Percentiles rank a stretch among this genome's conserved stretches.
Conservation (phyloP, 2,329 filamentous ascomycete species). For the Septoria petroselini region DNA sequence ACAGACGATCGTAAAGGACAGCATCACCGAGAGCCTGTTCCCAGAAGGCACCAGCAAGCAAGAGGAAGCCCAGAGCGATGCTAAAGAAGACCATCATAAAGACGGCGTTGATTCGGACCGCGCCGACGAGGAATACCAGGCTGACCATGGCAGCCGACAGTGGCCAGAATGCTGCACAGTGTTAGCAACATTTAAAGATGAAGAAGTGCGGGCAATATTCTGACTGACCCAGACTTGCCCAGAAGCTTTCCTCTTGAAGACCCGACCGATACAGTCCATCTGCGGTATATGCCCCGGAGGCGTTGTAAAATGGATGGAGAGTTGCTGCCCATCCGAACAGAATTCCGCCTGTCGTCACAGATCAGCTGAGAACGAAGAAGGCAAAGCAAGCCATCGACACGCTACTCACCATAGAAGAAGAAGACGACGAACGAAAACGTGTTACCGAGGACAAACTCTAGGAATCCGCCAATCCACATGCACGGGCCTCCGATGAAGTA, state of each 20-base stretch:
- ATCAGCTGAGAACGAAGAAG: no score
- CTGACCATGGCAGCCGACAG: conserved; percentile 15
- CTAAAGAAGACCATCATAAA: conserved; percentile 21
- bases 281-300: conserved; percentile 15
- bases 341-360: conserved; percentile 9
- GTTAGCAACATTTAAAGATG: not conserved
- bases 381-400: no score
- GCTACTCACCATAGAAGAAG: conserved; percentile 21
- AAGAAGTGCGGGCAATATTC: no score
- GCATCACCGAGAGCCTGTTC: conserved; percentile 13
- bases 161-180: conserved; percentile 15
- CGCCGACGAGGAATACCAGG: conserved; percentile 19
- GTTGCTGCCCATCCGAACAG: conserved; percentile 20
- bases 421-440: conserved; percentile 33
- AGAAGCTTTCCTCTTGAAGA: conserved; percentile 10
- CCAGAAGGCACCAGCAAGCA: conserved; percentile 18
- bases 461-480: conserved; percentile 33
- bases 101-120: conserved; percentile 13
- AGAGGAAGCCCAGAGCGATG: conserved; percentile 15
- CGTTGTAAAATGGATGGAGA: conserved; percentile 21
- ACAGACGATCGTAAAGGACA: conserved; percentile 6
- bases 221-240: conserved; percentile 13
- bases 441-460: conserved; percentile 39
- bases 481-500: conserved; percentile 39
- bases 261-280: conserved; percentile 11